phyloP scores from a whole-genome alignment of 139 green algal genomes.

The Auxenochlorella pyrenoidosa region DNA sequence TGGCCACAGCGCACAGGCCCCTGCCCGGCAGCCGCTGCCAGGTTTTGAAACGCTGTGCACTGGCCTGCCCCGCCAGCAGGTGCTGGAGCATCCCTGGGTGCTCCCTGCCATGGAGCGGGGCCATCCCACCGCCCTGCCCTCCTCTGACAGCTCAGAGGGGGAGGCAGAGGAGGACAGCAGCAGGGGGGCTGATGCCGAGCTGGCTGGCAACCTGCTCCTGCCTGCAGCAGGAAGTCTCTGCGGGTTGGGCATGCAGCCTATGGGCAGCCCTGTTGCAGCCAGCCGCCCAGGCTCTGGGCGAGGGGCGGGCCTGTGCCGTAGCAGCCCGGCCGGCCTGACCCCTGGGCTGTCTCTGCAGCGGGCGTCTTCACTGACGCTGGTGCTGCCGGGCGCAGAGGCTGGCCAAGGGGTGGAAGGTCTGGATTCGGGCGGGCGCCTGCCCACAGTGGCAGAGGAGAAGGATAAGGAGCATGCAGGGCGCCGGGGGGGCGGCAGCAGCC shows the following conservation, averaged over 20 bases:
- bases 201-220: too few species aligned
- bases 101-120: not conserved
- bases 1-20: too few species aligned
- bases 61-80: not conserved
- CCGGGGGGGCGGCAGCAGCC: too few species aligned
- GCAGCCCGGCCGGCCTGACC: not conserved
- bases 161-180: not conserved
- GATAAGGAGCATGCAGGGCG: too few species aligned
- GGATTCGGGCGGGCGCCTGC: not conserved
- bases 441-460: not conserved
- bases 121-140: not conserved
- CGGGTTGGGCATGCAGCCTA: too few species aligned
- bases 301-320: not conserved
- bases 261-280: too few species aligned
- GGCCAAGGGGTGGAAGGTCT: not conserved
- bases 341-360: not conserved
- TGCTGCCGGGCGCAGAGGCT: not conserved
- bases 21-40: too few species aligned
- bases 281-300: too few species aligned
- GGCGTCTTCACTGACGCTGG: not conserved
- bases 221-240: too few species aligned
- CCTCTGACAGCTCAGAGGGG: not conserved
- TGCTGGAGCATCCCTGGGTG: constrained; percentile 2
- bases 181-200: too few species aligned
- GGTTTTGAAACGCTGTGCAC: not conserved